Conservation (phyloP, 2,329 filamentous ascomycete species). For the Penicillium sp. region DNA sequence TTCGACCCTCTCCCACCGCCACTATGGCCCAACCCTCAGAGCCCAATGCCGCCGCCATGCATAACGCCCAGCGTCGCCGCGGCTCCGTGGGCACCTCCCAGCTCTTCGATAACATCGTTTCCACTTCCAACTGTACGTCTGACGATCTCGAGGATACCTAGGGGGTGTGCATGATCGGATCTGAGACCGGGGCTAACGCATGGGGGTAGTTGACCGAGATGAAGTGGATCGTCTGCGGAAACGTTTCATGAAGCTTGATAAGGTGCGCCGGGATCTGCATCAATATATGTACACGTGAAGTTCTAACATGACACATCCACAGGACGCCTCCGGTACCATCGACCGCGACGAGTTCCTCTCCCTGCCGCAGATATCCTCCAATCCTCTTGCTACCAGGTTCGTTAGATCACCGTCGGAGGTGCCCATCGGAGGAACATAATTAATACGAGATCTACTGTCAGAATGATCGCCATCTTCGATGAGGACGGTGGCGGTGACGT, state of each 20-base stretch:
- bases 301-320: constrained; percentile 7
- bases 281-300: not conserved
- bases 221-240: constrained; percentile 94
- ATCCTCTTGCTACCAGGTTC: constrained; percentile 90
- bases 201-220: constrained; percentile 76
- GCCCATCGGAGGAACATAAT: not conserved
- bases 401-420: constrained; percentile 12
- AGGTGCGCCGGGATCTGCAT: constrained; percentile 52
- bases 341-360: constrained; percentile 98
- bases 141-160: not conserved
- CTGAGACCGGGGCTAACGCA: constrained; percentile 7
- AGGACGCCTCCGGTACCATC: constrained; percentile 98
- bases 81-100: constrained; percentile 52
- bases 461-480: constrained; percentile 99
- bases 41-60: constrained; percentile 44
- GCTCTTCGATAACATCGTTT: constrained; percentile 92
- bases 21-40: constrained; percentile 33
- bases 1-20: constrained; percentile 3
- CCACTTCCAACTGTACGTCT: constrained; percentile 84
- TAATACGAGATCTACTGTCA: constrained; percentile 34
- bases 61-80: constrained; percentile 42
- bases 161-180: not conserved
- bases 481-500: constrained; percentile 97
- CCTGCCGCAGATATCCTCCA: constrained; percentile 94
- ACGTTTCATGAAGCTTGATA: constrained; percentile 98